Conservation (phyloP, 805 yeast genomes). For the Spathaspora passalidarum region DNA sequence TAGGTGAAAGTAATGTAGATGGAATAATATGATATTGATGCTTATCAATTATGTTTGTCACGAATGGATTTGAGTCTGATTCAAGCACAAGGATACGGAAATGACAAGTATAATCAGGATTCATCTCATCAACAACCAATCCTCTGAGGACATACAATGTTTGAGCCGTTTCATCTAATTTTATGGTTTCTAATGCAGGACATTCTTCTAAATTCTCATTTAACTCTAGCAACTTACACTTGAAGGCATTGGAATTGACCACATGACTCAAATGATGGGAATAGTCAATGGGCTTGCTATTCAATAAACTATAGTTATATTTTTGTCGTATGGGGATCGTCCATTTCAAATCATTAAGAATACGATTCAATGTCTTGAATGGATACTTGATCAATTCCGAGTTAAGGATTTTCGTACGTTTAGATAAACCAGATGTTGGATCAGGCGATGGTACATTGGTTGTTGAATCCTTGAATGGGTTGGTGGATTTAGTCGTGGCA, state of each 20-base stretch:
- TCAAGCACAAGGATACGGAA: constrained; percentile 29
- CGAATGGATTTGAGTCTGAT: constrained; percentile 16
- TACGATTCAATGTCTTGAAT: constrained; percentile 65
- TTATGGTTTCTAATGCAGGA: constrained; percentile 26
- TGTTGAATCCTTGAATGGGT: constrained; percentile 12
- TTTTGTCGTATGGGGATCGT: constrained; percentile 16
- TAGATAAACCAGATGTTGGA: background rate
- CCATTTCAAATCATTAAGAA: constrained; percentile 60
- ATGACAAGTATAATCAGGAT: constrained; percentile 19
- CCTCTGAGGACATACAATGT: constrained; percentile 29
- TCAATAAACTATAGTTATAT: constrained; percentile 20
- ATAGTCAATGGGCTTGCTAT: constrained; percentile 36
- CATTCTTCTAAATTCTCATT: constrained; percentile 32
- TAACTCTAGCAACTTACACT: constrained; percentile 27
- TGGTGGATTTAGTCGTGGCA: background rate
- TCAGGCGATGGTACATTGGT: background rate
- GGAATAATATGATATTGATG: constrained; percentile 36
- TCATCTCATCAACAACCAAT: constrained; percentile 19
- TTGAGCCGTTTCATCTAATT: constrained; percentile 14
- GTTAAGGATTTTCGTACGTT: constrained; percentile 11
- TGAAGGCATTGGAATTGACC: constrained; percentile 9
- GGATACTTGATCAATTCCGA: constrained; percentile 19
- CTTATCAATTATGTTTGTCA: constrained; percentile 20
- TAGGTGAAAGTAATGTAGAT: constrained; percentile 19
- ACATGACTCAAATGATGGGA: constrained; percentile 18